phyloP scores from a whole-genome alignment of 768 basidiomycete genomes.

The Coprinopsis marcescibilis region DNA sequence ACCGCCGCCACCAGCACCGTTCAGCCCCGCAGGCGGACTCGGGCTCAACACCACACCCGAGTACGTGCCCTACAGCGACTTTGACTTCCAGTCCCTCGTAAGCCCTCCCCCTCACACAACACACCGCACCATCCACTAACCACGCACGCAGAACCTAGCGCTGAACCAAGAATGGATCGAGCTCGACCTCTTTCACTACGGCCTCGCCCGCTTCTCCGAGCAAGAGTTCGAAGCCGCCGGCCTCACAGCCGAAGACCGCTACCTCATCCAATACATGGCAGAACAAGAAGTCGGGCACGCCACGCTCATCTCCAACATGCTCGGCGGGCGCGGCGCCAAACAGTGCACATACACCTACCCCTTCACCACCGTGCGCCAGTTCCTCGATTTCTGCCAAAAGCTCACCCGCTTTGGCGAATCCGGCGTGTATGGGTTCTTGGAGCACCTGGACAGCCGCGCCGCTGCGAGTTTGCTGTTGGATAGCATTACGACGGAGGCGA shows the following conservation, averaged over 20 bases:
- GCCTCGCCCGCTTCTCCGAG: conserved; percentile 45
- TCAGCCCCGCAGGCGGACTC: conserved; percentile 40
- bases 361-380: conserved; percentile 51
- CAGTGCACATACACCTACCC: conserved; percentile 54
- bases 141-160: conserved; percentile 36
- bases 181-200: conserved; percentile 53
- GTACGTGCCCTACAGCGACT: conserved; percentile 21
- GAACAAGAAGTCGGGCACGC: conserved; percentile 63
- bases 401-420: conserved; percentile 52
- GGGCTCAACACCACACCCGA: conserved; percentile 33
- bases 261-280: conserved; percentile 57
- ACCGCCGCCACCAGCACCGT: conserved; percentile 30
- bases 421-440: conserved; percentile 60
- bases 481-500: conserved; percentile 53
- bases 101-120: conserved; percentile 2
- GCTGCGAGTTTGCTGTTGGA: conserved; percentile 48
- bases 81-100: conserved; percentile 22
- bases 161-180: conserved; percentile 65
- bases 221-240: conserved; percentile 54
- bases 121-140: neutral
- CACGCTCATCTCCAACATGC: conserved; percentile 44
- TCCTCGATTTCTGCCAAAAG: conserved; percentile 55
- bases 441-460: conserved; percentile 53
- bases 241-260: conserved; percentile 45
- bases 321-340: conserved; percentile 39